Evolutionary conservation across 164 flowering plant genomes (phyloP), one percentile per base, ranked within the genome.

Genomic region (Magnolia officinalis): DNA sequence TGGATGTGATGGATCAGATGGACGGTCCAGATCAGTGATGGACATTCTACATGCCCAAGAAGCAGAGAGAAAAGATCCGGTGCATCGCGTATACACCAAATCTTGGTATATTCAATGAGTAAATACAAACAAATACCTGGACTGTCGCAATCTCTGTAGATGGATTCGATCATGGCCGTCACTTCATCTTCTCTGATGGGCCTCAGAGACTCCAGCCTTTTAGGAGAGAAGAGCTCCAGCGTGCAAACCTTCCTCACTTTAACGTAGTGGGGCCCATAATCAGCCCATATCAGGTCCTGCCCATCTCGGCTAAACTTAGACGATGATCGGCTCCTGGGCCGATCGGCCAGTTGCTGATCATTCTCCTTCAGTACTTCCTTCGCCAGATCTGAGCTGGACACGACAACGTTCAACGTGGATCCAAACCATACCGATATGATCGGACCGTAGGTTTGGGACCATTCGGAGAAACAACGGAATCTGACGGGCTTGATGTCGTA

Each of bases 141-240:
- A 37, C 72, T 76, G 61, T 76, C 71, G 82, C 77, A 83, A 65
- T 81, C 85, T 19, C n/a, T 79, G 82, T 68, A 86, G 73, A 89
- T 83, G 74, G 87, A 79, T 49, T 89, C 85, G 73, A 86, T 81
- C 92, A 89, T 89, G 81, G 90, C 90, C 16, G 89, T 85, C 65
- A 89, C 89, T 59, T 89, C 92, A 80, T 89, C 92, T 76, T 89
- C 92, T 52, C 92, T 78, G 74, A 89, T 84, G 61, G 92, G 89
- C 59, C 90, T 70, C 14, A 89, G 79, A n/a, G 80, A 78, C 67
- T 89, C 92, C 31, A 89, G 78, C 72, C 80, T 78, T 72, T 69
- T 78, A 1, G 49, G 76, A 18, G 76, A 29, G 24, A 78, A 78
- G 20, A 78, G 76, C 73, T 89, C 91, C 45, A 89, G 76, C 0